Conservation (phyloP, 1,284 basidiomycete genomes). For the Pseudozyma sp. region DNA sequence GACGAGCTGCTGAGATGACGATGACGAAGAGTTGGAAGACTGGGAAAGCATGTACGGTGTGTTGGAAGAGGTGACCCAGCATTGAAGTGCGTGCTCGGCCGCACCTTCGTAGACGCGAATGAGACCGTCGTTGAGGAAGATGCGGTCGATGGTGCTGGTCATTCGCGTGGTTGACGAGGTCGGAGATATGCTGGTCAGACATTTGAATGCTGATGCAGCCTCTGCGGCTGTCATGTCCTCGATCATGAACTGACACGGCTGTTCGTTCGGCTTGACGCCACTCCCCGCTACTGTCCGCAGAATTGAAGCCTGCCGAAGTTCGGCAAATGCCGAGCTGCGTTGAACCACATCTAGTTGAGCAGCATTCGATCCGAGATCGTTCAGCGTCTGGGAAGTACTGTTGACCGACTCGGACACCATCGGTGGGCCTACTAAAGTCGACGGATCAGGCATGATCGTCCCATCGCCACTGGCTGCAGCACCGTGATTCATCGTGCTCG, state of each 20-base stretch:
- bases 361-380: too few relatives aligned
- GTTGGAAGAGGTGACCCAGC: constrained; percentile 36
- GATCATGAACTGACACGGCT: neutral
- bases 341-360: too few relatives aligned
- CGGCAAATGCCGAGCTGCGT: too few relatives aligned
- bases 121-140: constrained; percentile 30
- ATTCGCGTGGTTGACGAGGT: constrained; percentile 17
- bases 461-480: neutral
- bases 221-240: neutral
- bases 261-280: neutral
- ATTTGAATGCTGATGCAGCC: neutral
- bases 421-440: too few relatives aligned
- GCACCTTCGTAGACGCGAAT: constrained; percentile 35
- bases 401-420: too few relatives aligned
- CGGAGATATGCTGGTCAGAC: constrained; percentile 3
- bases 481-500: neutral
- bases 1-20: constrained; percentile 20
- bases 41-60: constrained; percentile 27
- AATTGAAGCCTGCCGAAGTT: neutral
- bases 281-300: neutral
- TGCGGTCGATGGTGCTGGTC: constrained; percentile 22
- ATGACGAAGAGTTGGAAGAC: neutral
- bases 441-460: neutral
- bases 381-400: too few relatives aligned
- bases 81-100: constrained; percentile 28